Conservation (phyloP, 495 filamentous ascomycete genomes). For the Ramalina peruviana region DNA sequence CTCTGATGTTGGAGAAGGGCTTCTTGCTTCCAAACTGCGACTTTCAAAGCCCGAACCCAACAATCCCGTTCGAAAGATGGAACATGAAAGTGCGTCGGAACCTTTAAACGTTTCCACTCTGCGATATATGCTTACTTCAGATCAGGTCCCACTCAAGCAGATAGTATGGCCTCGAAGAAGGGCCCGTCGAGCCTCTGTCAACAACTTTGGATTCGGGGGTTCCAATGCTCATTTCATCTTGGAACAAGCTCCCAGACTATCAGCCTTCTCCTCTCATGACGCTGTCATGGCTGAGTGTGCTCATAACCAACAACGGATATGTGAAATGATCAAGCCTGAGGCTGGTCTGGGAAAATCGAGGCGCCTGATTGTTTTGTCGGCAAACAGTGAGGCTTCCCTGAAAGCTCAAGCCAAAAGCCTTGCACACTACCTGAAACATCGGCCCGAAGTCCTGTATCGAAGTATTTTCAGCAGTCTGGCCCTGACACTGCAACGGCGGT, state of each 20-base stretch:
- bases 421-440: neutral
- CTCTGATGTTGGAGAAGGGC: slow-evolving; percentile 29
- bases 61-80: neutral
- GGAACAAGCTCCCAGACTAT: neutral
- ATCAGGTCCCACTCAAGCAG: neutral
- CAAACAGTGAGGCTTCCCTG: neutral
- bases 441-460: neutral
- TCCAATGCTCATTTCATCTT: neutral
- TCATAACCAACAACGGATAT: neutral
- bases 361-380: neutral
- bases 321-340: neutral
- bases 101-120: neutral
- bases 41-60: slow-evolving; percentile 28
- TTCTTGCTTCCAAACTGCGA: slow-evolving; percentile 36
- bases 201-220: neutral
- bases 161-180: neutral
- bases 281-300: neutral
- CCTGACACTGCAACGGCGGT: neutral
- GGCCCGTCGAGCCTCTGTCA: neutral
- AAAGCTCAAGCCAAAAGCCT: neutral
- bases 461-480: neutral
- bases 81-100: neutral
- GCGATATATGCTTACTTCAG: neutral
- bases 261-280: neutral
- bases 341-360: neutral